Conservation (phyloP, 257 asterid species). For the Nicotiana noctiflora region DNA sequence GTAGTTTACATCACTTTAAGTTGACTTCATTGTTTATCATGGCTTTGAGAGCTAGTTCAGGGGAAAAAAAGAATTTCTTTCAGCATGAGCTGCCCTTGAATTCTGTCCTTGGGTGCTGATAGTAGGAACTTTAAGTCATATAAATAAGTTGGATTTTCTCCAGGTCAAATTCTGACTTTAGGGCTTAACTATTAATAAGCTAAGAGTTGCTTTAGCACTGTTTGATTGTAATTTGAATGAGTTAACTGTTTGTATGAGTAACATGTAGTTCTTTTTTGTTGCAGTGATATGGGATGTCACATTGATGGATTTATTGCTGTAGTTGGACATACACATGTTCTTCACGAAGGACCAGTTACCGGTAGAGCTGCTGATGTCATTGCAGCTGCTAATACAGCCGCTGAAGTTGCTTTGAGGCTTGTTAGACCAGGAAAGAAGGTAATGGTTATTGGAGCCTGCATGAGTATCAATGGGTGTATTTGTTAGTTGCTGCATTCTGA, state of each 20-base stretch:
- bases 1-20: not conserved
- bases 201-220: not conserved
- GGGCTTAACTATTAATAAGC: not conserved
- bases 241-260: not conserved
- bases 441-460: not conserved
- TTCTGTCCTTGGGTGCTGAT: not conserved
- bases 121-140: not conserved
- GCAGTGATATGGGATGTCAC: conserved; percentile 97
- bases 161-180: not conserved
- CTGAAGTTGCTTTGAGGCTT: conserved; percentile 94
- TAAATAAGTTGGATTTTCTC: not conserved
- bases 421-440: conserved; percentile 91
- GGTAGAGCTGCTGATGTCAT: conserved; percentile 94
- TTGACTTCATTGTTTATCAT: not conserved
- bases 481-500: too few species aligned
- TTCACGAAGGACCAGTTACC: conserved; percentile 76
- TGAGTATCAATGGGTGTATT: too few species aligned
- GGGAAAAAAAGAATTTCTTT: not conserved
- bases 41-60: not conserved
- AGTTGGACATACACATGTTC: conserved; percentile 81
- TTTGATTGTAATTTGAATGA: not conserved
- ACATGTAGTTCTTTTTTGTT: conserved; percentile 8
- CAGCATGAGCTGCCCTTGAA: not conserved
- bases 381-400: conserved; percentile 94
- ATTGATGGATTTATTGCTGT: conserved; percentile 95